These are phyloP conservation scores for Trichoderma sp. DNA, from an alignment of 2,329 filamentous ascomycete genomes.

Conservation along the genomic window DNA sequence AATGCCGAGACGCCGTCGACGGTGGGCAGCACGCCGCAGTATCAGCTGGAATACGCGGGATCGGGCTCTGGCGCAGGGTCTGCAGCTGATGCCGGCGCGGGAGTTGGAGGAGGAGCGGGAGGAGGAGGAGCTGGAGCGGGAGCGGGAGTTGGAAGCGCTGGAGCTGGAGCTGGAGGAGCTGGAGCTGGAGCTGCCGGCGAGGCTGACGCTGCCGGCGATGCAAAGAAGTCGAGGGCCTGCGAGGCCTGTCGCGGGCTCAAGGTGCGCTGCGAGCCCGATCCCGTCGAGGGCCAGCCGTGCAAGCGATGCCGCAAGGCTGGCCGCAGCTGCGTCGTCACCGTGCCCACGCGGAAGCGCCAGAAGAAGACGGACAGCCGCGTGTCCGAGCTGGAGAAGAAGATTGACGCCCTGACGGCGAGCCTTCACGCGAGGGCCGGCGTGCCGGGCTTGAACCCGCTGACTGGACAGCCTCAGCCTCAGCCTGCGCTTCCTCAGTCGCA, in stretches of 20 bases:
- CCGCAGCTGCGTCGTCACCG: slow-evolving; percentile 73
- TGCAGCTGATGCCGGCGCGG: slow-evolving; percentile 6
- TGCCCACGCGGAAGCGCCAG: slow-evolving; percentile 72
- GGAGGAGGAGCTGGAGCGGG: slow-evolving; percentile 22
- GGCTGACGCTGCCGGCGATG: slow-evolving; percentile 36
- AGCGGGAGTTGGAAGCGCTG: slow-evolving; percentile 25
- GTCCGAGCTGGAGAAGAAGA: slow-evolving; percentile 87
- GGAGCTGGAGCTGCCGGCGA: slow-evolving; percentile 23
- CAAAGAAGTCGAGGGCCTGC: slow-evolving; percentile 68
- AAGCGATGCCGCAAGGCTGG: slow-evolving; percentile 77
- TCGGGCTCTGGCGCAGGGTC: slow-evolving; percentile 1
- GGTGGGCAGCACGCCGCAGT: slow-evolving; percentile 10
- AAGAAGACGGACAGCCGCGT: slow-evolving; percentile 91
- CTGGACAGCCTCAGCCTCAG: neutral
- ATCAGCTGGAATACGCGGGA: neutral
- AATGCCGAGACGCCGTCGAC: slow-evolving; percentile 25
- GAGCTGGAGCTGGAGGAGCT: slow-evolving; percentile 21
- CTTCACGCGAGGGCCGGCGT: slow-evolving; percentile 55
- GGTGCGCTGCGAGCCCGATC: slow-evolving; percentile 80
- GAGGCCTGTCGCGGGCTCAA: slow-evolving; percentile 74
- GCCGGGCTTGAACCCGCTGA: neutral
- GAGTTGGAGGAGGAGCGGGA: slow-evolving; percentile 19
- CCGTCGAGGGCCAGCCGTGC: slow-evolving; percentile 59
- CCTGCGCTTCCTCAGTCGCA: neutral
- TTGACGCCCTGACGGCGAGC: slow-evolving; percentile 80